Percentiles rank a stretch among this genome's conserved stretches.
These are phyloP conservation scores for Aspergillus cavernicola DNA, from an alignment of 495 filamentous ascomycete genomes.

Conservation along the genomic window DNA sequence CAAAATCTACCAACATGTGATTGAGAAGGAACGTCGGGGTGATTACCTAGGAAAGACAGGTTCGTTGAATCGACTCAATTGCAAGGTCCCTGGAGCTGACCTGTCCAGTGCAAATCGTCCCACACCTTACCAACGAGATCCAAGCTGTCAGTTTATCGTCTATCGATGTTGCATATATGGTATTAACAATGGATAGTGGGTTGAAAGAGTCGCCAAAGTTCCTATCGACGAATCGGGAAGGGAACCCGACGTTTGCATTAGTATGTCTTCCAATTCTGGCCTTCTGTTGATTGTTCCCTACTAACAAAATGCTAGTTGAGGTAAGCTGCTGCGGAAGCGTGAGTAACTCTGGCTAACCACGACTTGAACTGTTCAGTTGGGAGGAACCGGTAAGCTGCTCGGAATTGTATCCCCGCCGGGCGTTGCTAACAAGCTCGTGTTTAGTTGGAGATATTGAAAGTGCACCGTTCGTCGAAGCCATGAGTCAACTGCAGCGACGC, in stretches of 20 bases:
- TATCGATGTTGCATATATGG: background rate
- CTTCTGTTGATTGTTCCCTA: background rate
- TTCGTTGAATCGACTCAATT: slow-evolving; percentile 43
- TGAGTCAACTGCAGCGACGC: slow-evolving; percentile 69
- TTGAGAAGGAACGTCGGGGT: slow-evolving; percentile 71
- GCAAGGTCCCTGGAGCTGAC: slow-evolving; percentile 46
- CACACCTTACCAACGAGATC: slow-evolving; percentile 85
- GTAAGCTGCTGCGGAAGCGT: slow-evolving; percentile 4
- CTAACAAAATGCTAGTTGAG: slow-evolving; percentile 13
- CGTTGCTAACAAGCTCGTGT: background rate
- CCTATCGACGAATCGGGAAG: slow-evolving; percentile 82
- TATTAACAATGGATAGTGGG: slow-evolving; percentile 49
- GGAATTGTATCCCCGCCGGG: background rate
- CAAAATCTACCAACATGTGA: slow-evolving; percentile 89
- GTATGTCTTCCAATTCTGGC: slow-evolving; percentile 39
- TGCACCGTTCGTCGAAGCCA: slow-evolving; percentile 82
- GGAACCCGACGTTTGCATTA: slow-evolving; percentile 91
- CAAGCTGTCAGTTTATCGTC: slow-evolving; percentile 50
- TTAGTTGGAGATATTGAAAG: slow-evolving; percentile 84
- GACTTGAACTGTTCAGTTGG: slow-evolving; percentile 25
- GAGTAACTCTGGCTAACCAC: slow-evolving; percentile 2
- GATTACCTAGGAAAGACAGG: slow-evolving; percentile 89
- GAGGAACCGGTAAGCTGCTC: slow-evolving; percentile 51
- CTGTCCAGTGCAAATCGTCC: slow-evolving; percentile 79
- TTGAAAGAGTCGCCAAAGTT: slow-evolving; percentile 78